phyloP scores from a whole-genome alignment of 768 basidiomycete genomes.

The Russula griseocarnosa region DNA sequence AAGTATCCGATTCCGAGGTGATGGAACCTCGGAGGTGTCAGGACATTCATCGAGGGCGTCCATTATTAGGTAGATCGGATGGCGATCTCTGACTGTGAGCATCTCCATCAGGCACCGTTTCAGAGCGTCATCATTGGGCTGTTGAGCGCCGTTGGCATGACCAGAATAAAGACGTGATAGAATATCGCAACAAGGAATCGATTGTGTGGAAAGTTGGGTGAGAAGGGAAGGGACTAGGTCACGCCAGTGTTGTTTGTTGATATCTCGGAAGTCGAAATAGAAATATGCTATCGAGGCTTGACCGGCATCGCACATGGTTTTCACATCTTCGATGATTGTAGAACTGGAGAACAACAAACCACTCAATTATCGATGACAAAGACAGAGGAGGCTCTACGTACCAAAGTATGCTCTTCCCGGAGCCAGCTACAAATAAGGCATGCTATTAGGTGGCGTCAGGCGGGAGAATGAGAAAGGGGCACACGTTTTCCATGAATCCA shows the following conservation, averaged over 20 bases:
- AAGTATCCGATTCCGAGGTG: not conserved
- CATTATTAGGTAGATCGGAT: not conserved
- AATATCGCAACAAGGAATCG: not conserved
- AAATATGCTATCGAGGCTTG: slow-evolving; percentile 2
- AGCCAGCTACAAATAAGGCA: not conserved
- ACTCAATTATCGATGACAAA: not conserved
- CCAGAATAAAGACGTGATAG: not conserved
- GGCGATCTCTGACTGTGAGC: not conserved
- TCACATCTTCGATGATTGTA: not conserved
- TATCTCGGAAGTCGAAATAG: slow-evolving; percentile 3
- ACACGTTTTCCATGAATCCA: slow-evolving; percentile 12
- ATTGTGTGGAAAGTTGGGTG: slow-evolving; percentile 1
- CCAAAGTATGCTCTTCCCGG: slow-evolving; percentile 16
- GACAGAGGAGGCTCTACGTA: not conserved
- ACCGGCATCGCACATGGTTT: not conserved
- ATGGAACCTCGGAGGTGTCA: not conserved
- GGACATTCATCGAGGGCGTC: slow-evolving; percentile 4
- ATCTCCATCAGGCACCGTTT: not conserved
- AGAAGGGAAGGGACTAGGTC: slow-evolving; percentile 9
- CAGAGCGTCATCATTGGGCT: not conserved
- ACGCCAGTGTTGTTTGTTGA: not conserved
- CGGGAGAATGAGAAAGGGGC: not conserved
- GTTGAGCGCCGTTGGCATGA: not conserved
- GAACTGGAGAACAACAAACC: not conserved
- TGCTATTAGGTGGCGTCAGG: not conserved